A percentile compares a stretch with the other conserved stretches of the same genome.
phyloP scores from a whole-genome alignment of 192 early-diverging fungal genomes.

The Pilaira anomala region DNA sequence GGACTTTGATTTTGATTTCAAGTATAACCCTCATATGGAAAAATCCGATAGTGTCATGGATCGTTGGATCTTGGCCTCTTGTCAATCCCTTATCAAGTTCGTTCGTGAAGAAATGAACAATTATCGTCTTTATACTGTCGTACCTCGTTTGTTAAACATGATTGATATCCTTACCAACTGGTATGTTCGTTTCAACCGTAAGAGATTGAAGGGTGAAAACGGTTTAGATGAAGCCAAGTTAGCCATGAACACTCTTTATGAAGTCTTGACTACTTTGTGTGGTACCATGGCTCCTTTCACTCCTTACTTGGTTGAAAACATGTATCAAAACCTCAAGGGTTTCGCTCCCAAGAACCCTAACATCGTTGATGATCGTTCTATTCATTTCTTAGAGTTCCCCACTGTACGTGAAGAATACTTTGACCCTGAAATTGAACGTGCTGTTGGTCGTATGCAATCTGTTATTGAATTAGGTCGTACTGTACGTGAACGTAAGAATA shows the following conservation, averaged over 20 bases:
- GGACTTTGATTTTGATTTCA: constrained; percentile 75
- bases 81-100: constrained; percentile 91
- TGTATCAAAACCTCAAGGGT: constrained; percentile 90
- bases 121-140: constrained; percentile 97
- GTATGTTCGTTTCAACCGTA: constrained; percentile 98
- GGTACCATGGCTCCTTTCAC: constrained; percentile 95
- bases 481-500: constrained; percentile 86
- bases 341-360: constrained; percentile 60
- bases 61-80: constrained; percentile 94
- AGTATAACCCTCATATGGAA: constrained; percentile 67
- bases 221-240: constrained; percentile 79
- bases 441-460: constrained; percentile 90
- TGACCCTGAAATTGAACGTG: constrained; percentile 91
- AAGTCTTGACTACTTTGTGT: constrained; percentile 89
- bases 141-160: constrained; percentile 82
- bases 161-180: constrained; percentile 97
- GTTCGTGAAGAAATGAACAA: constrained; percentile 90
- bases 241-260: constrained; percentile 93
- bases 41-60: constrained; percentile 95
- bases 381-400: constrained; percentile 96
- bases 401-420: constrained; percentile 93
- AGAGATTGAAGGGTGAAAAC: constrained; percentile 93
- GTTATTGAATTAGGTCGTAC: constrained; percentile 95
- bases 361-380: constrained; percentile 72
- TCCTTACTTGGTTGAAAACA: constrained; percentile 94